phyloP scores from a whole-genome alignment of 164 flowering plant genomes.

The Cinnamomum micranthum region DNA sequence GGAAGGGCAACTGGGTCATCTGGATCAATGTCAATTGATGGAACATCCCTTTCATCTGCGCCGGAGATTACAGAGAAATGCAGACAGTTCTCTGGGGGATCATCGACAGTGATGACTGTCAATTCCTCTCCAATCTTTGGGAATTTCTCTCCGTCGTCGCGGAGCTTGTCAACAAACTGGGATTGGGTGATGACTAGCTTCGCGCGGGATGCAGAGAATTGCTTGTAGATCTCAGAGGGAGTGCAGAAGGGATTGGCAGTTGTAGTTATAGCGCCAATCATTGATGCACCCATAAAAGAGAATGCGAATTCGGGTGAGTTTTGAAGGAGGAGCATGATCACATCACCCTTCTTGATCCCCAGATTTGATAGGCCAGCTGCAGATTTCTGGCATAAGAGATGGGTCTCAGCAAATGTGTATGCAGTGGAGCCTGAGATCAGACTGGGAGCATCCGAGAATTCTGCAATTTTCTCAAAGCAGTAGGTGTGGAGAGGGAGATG shows the following conservation, averaged over 20 bases:
- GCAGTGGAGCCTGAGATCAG: constrained; percentile 45
- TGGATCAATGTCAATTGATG: constrained; percentile 28
- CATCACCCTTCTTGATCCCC: constrained; percentile 53
- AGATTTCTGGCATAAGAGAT: constrained; percentile 34
- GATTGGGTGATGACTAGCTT: constrained; percentile 58
- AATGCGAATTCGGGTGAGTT: constrained; percentile 69
- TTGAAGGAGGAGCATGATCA: constrained; percentile 65
- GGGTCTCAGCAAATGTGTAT: constrained; percentile 43
- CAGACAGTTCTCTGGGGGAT: constrained; percentile 51
- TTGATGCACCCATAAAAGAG: constrained; percentile 67
- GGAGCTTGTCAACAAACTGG: constrained; percentile 51
- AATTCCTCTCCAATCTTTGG: constrained; percentile 28
- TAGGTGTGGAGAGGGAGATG: constrained; percentile 70
- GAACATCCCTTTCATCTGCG: constrained; percentile 37
- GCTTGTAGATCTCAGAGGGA: constrained; percentile 52
- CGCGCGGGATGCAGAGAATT: constrained; percentile 33
- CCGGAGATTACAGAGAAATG: constrained; percentile 49
- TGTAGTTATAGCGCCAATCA: constrained; percentile 67
- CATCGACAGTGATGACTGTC: constrained; percentile 41
- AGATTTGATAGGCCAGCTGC: constrained; percentile 48
- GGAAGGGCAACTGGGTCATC: constrained; percentile 67
- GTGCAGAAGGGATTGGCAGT: constrained; percentile 81
- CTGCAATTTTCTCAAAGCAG: constrained; percentile 43
- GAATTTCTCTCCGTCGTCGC: constrained; percentile 16
- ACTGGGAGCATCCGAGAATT: constrained; percentile 41